phyloP scores from a whole-genome alignment of 176 grass and related monocot genomes.

The Bonia amplexicaulis region DNA sequence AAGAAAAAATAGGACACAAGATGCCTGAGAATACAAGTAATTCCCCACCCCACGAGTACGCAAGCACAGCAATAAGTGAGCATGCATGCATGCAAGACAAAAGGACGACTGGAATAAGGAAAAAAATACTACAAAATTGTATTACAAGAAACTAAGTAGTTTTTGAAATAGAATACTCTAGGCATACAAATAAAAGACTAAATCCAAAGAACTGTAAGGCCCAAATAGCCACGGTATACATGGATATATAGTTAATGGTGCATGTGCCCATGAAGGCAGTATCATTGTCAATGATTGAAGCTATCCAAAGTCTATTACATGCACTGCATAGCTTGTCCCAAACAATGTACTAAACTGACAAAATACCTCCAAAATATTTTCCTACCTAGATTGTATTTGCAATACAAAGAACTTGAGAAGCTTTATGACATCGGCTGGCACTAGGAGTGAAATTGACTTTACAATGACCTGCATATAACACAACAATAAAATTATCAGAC shows the following conservation, averaged over 20 bases:
- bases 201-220: background rate
- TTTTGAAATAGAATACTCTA: background rate
- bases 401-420: conserved; percentile 73
- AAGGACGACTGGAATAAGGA: background rate
- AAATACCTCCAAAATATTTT: conserved; percentile 11
- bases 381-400: conserved; percentile 71
- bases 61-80: background rate
- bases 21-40: background rate
- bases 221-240: background rate
- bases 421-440: conserved; percentile 67
- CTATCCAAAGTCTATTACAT: background rate
- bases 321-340: background rate
- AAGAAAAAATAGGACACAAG: background rate
- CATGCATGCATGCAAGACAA: background rate
- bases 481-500: conserved; percentile 18
- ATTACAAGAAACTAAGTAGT: background rate
- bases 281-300: background rate
- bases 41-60: background rate
- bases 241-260: conserved; percentile 8
- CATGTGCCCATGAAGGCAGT: background rate
- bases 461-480: conserved; percentile 60
- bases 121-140: background rate
- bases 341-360: conserved; percentile 13
- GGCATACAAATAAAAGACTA: background rate
- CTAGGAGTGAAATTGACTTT: conserved; percentile 79